These are phyloP conservation scores for Suillus occidentalis DNA, from an alignment of 768 basidiomycete genomes.

Conservation along the genomic window DNA sequence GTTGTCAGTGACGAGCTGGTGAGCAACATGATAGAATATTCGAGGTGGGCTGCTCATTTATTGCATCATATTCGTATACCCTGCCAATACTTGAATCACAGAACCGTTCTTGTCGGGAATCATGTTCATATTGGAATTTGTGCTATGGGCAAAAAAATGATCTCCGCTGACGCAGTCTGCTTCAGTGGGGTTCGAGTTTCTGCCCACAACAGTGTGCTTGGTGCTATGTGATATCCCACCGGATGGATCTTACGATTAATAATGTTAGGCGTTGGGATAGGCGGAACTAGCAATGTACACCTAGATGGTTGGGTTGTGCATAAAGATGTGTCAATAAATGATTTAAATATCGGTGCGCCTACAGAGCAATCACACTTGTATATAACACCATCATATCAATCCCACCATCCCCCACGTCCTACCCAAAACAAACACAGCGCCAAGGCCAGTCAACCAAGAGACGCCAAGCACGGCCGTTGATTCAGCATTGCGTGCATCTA, in stretches of 20 bases:
- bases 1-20: too few relatives aligned
- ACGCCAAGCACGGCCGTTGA: background rate
- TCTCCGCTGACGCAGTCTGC: background rate
- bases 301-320: background rate
- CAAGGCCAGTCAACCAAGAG: background rate
- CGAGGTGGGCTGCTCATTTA: too few relatives aligned
- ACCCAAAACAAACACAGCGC: slow-evolving; percentile 7
- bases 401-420: slow-evolving; percentile 6
- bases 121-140: background rate
- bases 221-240: background rate
- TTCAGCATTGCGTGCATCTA: background rate
- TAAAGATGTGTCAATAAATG: background rate
- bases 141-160: background rate
- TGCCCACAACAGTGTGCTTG: background rate
- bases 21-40: too few relatives aligned
- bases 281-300: background rate
- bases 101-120: background rate
- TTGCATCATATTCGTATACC: too few relatives aligned
- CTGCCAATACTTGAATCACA: too few relatives aligned
- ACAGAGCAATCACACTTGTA: background rate
- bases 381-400: background rate
- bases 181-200: background rate
- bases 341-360: background rate
- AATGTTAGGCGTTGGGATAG: background rate
- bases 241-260: background rate